These are phyloP conservation scores for Setaria italica DNA, from an alignment of 202 grass and related monocot genomes.

Conservation along the genomic window DNA sequence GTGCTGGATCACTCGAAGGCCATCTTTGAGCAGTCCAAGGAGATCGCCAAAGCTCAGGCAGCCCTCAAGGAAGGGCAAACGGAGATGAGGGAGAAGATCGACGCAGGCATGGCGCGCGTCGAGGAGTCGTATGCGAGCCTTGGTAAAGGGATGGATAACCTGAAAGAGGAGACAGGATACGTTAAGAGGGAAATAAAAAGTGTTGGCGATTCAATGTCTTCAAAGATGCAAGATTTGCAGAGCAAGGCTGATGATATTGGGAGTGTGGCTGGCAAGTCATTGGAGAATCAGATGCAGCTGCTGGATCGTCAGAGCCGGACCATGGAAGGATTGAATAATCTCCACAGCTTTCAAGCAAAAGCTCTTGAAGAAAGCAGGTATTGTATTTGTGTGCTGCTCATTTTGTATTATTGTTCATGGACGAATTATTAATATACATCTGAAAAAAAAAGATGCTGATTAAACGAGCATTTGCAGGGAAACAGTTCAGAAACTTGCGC, in stretches of 20 bases:
- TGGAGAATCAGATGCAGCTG: conserved; percentile 78
- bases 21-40: conserved; percentile 59
- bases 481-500: conserved; percentile 67
- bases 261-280: conserved; percentile 47
- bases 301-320: conserved; percentile 63
- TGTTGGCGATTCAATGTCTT: conserved; percentile 61
- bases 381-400: neutral
- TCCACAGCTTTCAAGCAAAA: conserved; percentile 65
- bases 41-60: conserved; percentile 53
- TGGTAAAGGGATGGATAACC: conserved; percentile 64
- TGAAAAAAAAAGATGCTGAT: neutral
- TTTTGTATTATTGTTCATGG: neutral
- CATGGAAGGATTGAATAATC: conserved; percentile 65
- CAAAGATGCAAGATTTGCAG: conserved; percentile 73
- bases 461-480: conserved; percentile 43
- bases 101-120: conserved; percentile 54
- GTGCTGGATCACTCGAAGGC: conserved; percentile 59
- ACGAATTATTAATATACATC: neutral
- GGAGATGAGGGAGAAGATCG: conserved; percentile 67
- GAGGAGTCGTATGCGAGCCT: conserved; percentile 65
- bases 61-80: conserved; percentile 63
- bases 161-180: conserved; percentile 55
- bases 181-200: conserved; percentile 67
- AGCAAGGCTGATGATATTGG: conserved; percentile 71
- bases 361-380: conserved; percentile 94